Evolutionary conservation across 257 asterid species (phyloP).

Genomic region (Thymus mandschuricus): DNA sequence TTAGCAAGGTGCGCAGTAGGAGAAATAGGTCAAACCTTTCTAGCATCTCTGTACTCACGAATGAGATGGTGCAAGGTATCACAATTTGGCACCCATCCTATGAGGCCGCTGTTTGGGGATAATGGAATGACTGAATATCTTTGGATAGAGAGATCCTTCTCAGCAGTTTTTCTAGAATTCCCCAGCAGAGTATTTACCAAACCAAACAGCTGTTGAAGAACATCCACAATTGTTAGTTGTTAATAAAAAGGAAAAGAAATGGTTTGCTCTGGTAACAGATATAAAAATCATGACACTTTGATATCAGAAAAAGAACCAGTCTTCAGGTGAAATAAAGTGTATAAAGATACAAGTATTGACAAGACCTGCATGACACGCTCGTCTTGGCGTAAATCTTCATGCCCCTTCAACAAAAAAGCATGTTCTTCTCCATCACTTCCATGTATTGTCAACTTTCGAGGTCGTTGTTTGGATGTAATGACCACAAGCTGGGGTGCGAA

Average conservation of each 20-base stretch:
- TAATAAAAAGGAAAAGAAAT: slow-evolving; percentile 2
- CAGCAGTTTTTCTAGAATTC: slow-evolving; percentile 91
- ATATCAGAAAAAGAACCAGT: slow-evolving; percentile 13
- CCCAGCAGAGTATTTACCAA: slow-evolving; percentile 88
- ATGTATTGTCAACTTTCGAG: slow-evolving; percentile 91
- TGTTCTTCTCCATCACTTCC: slow-evolving; percentile 98
- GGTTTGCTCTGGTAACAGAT: background rate
- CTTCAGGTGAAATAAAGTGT: background rate
- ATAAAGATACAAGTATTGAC: background rate
- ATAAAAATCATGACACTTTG: slow-evolving; percentile 9
- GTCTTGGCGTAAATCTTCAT: slow-evolving; percentile 98
- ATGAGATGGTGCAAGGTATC: slow-evolving; percentile 96
- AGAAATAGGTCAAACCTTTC: slow-evolving; percentile 60
- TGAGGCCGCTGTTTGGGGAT: slow-evolving; percentile 96
- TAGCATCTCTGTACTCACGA: slow-evolving; percentile 95
- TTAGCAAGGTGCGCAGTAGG: background rate
- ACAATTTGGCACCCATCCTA: slow-evolving; percentile 98
- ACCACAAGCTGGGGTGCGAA: slow-evolving; percentile 98
- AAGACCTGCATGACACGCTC: slow-evolving; percentile 99
- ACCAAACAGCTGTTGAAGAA: slow-evolving; percentile 79
- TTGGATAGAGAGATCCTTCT: slow-evolving; percentile 92
- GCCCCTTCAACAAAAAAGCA: slow-evolving; percentile 96
- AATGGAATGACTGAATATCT: slow-evolving; percentile 95
- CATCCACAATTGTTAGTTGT: slow-evolving; percentile 31
- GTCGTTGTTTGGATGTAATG: slow-evolving; percentile 97